These are phyloP conservation scores for Calocybe cyanea DNA, from an alignment of 768 basidiomycete species.

Conservation along the genomic window DNA sequence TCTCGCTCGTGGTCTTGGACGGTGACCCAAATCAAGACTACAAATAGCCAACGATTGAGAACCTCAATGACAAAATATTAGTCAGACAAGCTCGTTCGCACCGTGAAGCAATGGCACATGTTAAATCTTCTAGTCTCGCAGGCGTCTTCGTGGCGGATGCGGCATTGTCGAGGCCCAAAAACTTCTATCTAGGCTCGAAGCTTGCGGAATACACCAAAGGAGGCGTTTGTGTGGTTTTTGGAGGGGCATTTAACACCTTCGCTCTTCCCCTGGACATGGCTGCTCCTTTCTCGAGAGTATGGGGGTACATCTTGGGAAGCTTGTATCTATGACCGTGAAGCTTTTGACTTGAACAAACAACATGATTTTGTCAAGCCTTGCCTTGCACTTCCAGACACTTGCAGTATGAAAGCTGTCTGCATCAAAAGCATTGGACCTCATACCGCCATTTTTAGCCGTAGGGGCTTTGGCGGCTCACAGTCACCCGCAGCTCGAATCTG, in stretches of 20 bases:
- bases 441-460: conserved; percentile 27
- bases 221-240: conserved; percentile 35
- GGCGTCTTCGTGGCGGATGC: conserved; percentile 37
- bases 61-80: conserved; percentile 21
- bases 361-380: conserved; percentile 25
- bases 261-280: conserved; percentile 21
- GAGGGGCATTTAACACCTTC: conserved; percentile 29
- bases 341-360: conserved; percentile 27
- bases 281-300: conserved; percentile 24
- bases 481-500: conserved; percentile 24
- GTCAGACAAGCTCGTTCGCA: conserved; percentile 17
- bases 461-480: conserved; percentile 11
- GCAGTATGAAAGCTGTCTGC: conserved; percentile 41
- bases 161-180: conserved; percentile 22
- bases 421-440: conserved; percentile 23
- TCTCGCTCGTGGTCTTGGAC: conserved; percentile 28
- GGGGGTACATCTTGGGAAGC: conserved; percentile 33
- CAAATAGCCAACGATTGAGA: conserved; percentile 24
- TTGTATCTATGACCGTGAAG: conserved; percentile 37
- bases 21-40: conserved; percentile 16
- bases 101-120: conserved; percentile 20
- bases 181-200: conserved; percentile 21
- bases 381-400: conserved; percentile 22
- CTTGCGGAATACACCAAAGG: conserved; percentile 31
- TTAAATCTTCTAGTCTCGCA: conserved; percentile 23